Conservation (phyloP, 306 rosid species). For the Inga laurina region DNA sequence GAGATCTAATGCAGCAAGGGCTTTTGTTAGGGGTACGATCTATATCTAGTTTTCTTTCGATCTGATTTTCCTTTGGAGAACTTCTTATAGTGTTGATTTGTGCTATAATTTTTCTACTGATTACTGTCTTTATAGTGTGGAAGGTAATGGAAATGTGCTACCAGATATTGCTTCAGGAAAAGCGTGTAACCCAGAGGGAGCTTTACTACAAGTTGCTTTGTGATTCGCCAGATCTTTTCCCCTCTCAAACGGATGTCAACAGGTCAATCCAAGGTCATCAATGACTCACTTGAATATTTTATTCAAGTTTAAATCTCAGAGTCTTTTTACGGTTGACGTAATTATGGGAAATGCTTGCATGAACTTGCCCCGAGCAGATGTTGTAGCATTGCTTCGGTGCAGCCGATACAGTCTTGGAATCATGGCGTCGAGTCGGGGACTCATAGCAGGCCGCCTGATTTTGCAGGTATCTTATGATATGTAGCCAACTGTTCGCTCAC, state of each 20-base stretch:
- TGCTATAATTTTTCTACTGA: conserved; percentile 18
- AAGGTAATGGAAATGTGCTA: conserved; percentile 88
- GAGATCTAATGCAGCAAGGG: conserved; percentile 70
- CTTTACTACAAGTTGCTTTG: conserved; percentile 85
- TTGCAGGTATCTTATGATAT: conserved; percentile 53
- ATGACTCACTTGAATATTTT: not conserved
- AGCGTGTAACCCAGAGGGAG: conserved; percentile 91
- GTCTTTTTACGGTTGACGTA: not conserved
- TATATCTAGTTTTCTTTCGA: not conserved
- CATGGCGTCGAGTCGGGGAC: conserved; percentile 94
- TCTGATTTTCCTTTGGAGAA: conserved; percentile 5
- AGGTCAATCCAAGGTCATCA: conserved; percentile 79
- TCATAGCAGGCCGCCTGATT: conserved; percentile 74
- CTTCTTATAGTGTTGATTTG: not conserved
- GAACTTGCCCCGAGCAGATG: conserved; percentile 48
- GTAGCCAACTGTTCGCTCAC: conserved; percentile 1
- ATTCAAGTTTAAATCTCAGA: conserved; percentile 24
- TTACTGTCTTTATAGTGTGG: conserved; percentile 60
- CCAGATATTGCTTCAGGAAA: conserved; percentile 68
- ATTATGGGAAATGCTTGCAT: not conserved
- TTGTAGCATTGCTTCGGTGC: conserved; percentile 86
- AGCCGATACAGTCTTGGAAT: conserved; percentile 93
- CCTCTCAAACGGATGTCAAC: conserved; percentile 78
- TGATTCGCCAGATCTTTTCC: conserved; percentile 66
- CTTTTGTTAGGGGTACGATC: conserved; percentile 74